Percentiles rank a stretch among this genome's conserved stretches.
phyloP scores from a whole-genome alignment of 2,329 filamentous ascomycete genomes.

The Talaromyces atroroseus region DNA sequence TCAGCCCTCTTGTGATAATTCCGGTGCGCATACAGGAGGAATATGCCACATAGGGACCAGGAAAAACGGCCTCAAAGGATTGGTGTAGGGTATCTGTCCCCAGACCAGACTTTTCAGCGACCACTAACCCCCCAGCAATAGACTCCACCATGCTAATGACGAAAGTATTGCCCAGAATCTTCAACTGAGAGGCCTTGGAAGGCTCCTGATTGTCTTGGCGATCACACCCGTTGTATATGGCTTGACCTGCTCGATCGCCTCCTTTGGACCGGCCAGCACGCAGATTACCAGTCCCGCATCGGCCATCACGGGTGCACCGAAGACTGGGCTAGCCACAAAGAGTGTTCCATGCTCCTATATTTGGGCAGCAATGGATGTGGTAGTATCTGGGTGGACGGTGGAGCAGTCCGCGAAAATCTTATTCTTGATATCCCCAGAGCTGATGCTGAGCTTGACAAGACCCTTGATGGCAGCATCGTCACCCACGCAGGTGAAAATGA shows the following conservation, averaged over 20 bases:
- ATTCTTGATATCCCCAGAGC: slow-evolving; percentile 51
- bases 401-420: slow-evolving; percentile 86
- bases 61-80: slow-evolving; percentile 68
- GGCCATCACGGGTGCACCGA: slow-evolving; percentile 34
- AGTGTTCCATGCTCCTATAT: slow-evolving; percentile 57
- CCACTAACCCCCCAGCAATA: slow-evolving; percentile 68
- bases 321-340: slow-evolving; percentile 66
- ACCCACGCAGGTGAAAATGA: slow-evolving; percentile 75
- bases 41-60: slow-evolving; percentile 70
- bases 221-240: slow-evolving; percentile 71
- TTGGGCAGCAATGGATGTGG: slow-evolving; percentile 57
- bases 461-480: slow-evolving; percentile 68
- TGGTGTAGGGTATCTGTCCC: slow-evolving; percentile 64
- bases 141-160: slow-evolving; percentile 75
- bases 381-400: slow-evolving; percentile 78
- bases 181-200: slow-evolving; percentile 64
- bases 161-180: slow-evolving; percentile 82
- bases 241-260: slow-evolving; percentile 58
- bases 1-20: slow-evolving; percentile 67
- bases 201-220: slow-evolving; percentile 60
- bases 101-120: slow-evolving; percentile 75
- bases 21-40: slow-evolving; percentile 67
- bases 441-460: slow-evolving; percentile 54
- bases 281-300: slow-evolving; percentile 65
- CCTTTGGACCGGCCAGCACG: slow-evolving; percentile 62